phyloP scores from a whole-genome alignment of 1,284 basidiomycete genomes.

The Rhodotorula sp. region DNA sequence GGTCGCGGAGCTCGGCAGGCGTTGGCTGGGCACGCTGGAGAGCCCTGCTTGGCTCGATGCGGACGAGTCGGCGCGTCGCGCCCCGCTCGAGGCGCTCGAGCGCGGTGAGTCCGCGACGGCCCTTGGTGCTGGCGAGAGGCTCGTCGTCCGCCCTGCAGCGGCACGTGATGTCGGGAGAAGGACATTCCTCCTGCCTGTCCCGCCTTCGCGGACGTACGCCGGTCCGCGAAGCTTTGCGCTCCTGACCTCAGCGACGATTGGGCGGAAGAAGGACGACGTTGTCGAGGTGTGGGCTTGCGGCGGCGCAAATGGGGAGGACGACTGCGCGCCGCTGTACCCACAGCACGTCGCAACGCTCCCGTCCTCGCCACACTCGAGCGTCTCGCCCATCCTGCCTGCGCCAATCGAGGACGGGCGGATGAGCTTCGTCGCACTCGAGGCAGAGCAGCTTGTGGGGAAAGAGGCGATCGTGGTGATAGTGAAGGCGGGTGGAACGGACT shows the following conservation, averaged over 20 bases:
- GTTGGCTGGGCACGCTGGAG: conserved; percentile 27
- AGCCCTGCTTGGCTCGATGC: background rate
- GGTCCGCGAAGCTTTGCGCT: conserved; percentile 25
- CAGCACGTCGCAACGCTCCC: conserved; percentile 25
- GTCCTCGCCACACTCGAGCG: conserved; percentile 14
- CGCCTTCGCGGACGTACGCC: conserved; percentile 14
- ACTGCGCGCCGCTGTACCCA: conserved; percentile 24
- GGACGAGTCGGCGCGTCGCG: background rate
- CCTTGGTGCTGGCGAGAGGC: conserved; percentile 23
- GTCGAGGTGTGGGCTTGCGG: conserved; percentile 30
- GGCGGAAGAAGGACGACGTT: conserved; percentile 1
- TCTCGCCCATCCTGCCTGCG: conserved; percentile 33
- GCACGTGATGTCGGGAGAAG: background rate
- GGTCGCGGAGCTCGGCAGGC: conserved; percentile 12
- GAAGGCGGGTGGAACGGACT: conserved; percentile 9
- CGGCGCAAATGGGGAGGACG: background rate
- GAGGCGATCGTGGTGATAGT: conserved; percentile 20
- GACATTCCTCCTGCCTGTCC: conserved; percentile 24
- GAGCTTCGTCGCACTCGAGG: conserved; percentile 23
- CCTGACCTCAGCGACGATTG: conserved; percentile 28
- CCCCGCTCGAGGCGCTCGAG: conserved; percentile 14
- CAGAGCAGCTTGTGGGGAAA: conserved; percentile 7
- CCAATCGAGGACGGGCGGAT: conserved; percentile 20
- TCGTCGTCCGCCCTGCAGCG: conserved; percentile 2
- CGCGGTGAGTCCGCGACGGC: background rate